A percentile compares a stretch with the other conserved stretches of the same genome.
These are phyloP conservation scores for Leccinum sublutescens DNA, from an alignment of 768 basidiomycete species.

Conservation along the genomic window DNA sequence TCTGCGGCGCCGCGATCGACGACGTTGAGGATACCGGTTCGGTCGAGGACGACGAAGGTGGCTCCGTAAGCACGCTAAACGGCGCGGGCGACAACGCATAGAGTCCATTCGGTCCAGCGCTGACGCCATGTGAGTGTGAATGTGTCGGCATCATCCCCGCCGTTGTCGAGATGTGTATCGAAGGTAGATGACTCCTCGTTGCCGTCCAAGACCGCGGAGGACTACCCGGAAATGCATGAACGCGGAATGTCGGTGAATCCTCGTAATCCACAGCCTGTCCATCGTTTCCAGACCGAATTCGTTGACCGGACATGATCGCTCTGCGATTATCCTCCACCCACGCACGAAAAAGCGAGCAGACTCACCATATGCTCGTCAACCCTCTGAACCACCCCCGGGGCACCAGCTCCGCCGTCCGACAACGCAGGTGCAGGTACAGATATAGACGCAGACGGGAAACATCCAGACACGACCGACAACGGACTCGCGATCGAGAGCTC, in stretches of 20 bases:
- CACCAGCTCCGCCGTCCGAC: not conserved
- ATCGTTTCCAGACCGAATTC: not conserved
- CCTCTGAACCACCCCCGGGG: conserved; percentile 4
- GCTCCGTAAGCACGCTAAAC: conserved; percentile 28
- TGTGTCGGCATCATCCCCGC: not conserved
- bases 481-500: conserved; percentile 53
- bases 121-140: not conserved
- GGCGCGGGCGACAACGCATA: conserved; percentile 18
- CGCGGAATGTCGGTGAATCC: conserved; percentile 12
- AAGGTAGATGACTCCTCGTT: conserved; percentile 20
- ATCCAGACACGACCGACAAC: conserved; percentile 15
- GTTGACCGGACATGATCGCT: not conserved
- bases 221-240: conserved; percentile 9
- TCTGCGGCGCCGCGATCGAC: conserved; percentile 7
- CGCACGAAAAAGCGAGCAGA: not conserved
- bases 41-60: conserved; percentile 21
- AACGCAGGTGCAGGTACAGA: not conserved
- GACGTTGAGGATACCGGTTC: conserved; percentile 16
- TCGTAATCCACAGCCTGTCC: conserved; percentile 27
- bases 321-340: not conserved
- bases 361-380: conserved; percentile 50
- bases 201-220: conserved; percentile 12
- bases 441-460: conserved; percentile 1
- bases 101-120: not conserved
- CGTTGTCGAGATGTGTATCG: conserved; percentile 27